Percentiles rank a stretch among this genome's conserved stretches.
Conservation (phyloP, 2,329 filamentous ascomycete species). For the Arthrinium phaeospermum region DNA sequence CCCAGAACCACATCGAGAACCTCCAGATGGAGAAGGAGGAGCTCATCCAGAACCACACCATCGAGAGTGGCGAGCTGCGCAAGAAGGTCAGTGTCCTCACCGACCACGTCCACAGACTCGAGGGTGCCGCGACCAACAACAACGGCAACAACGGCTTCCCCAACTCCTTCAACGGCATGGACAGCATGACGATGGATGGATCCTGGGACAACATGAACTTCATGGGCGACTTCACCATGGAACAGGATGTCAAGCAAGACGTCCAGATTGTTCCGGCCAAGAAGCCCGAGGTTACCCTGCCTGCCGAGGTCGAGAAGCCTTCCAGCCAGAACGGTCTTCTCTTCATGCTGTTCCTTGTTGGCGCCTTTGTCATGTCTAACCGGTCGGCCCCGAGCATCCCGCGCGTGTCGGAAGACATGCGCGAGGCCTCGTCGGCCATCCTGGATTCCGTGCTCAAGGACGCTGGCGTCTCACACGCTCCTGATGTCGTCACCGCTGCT, state of each 20-base stretch:
- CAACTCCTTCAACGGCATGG: constrained; percentile 80
- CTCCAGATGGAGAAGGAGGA: constrained; percentile 90
- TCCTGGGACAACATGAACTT: constrained; percentile 85
- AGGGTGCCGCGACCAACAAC: constrained; percentile 64
- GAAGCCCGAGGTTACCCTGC: constrained; percentile 55
- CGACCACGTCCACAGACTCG: constrained; percentile 73
- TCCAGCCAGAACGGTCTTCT: constrained; percentile 82
- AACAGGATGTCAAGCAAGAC: constrained; percentile 66
- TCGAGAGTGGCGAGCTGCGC: constrained; percentile 88
- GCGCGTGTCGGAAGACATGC: constrained; percentile 79
- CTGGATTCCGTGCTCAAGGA: constrained; percentile 85
- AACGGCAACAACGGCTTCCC: constrained; percentile 68
- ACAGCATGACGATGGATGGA: constrained; percentile 79
- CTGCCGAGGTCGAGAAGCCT: constrained; percentile 63
- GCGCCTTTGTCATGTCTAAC: constrained; percentile 93
- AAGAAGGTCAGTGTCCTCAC: constrained; percentile 89
- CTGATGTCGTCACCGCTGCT: constrained; percentile 49
- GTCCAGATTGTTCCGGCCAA: constrained; percentile 59
- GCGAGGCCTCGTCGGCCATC: constrained; percentile 76
- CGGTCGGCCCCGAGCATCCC: constrained; percentile 74
- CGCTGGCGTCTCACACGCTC: constrained; percentile 63
- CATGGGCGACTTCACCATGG: constrained; percentile 72
- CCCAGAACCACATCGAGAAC: constrained; percentile 75
- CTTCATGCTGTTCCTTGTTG: constrained; percentile 95
- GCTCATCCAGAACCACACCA: constrained; percentile 84